Evolutionary conservation across 345 rosid species (phyloP).

Genomic region (Erysimum cheiranthoides): DNA sequence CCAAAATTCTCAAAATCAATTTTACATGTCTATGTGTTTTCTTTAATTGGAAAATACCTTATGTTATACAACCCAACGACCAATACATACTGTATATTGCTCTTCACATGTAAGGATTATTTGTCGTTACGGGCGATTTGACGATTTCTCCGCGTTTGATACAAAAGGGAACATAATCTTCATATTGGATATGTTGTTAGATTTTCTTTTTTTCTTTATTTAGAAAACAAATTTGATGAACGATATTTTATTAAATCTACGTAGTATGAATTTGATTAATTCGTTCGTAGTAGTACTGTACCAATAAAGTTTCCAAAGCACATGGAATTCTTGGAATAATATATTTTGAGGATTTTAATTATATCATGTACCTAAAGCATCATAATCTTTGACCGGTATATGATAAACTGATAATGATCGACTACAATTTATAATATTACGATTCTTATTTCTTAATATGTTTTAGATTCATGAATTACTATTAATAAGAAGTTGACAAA

Average conservation of each 20-base stretch:
- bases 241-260: neutral
- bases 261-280: conserved; percentile 12
- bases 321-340: conserved; percentile 24
- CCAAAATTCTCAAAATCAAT: conserved; percentile 32
- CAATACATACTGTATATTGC: conserved; percentile 26
- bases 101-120: conserved; percentile 38
- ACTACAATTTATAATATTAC: too few species aligned
- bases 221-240: neutral
- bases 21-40: neutral
- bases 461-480: neutral
- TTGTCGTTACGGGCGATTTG: conserved; percentile 29
- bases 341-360: conserved; percentile 8
- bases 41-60: neutral
- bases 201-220: neutral
- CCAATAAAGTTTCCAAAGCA: conserved; percentile 33
- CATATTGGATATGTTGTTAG: conserved; percentile 32
- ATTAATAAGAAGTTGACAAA: conserved; percentile 9
- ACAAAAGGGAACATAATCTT: conserved; percentile 11
- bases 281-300: neutral
- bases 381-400: conserved; percentile 27
- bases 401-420: conserved; percentile 6
- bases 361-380: conserved; percentile 21
- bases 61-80: conserved; percentile 39
- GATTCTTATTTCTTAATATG: too few species aligned
- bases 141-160: conserved; percentile 14